Base-by-base conservation (phyloP, 2,329 filamentous ascomycete species). In the Fusarium torreyae region DNA sequence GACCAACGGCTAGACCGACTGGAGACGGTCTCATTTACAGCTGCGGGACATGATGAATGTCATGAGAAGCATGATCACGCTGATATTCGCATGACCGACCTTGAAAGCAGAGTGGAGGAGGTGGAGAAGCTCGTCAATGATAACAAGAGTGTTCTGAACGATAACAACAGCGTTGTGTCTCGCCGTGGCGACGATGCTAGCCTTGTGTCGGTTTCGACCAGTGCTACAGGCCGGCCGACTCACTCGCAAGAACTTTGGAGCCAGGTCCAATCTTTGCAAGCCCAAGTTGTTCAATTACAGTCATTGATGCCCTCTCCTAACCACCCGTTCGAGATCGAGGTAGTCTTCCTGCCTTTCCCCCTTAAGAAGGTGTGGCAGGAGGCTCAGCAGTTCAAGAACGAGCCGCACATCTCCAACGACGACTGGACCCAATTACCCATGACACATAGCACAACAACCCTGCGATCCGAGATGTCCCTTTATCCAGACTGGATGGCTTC, bases 271-370 rank as follows among this genome's bases (percentile, higher is more conserved):
- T 76, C 77, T 8, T 76, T 89, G 1, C 83, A 85, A 67, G 81
- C 83, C 5, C 84, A 86, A 64, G 79, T 89, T 49, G 78, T 82
- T 31, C 82, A 87, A 43, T 81, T 93, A 11, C 89, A 92, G 76
- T 84, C 85, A 7, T 81, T 86, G 11, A 78, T 89, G 31, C 91
- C 92, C n/a, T 89, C 91, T 0, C 82, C 83, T 28, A 79, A 80
- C 42, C 84, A 87, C 40, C 91, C 92, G 0, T 94, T 92, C 91
- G 87, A 92, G 68, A 81, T 95, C 3, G 92, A 94, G 74, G 90
- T 94, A 6, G 88, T 94, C 2, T 88, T 94, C 59, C 77, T 94
- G 9, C 92, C 92, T 2, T 95, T 93, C 76, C 83, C 85, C 2
- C 79, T 89, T 8, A 87, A 84, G 69, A 84, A 82, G 22, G 72